Percentiles rank a stretch among this genome's conserved stretches.
These are phyloP conservation scores for Helianthus tuberosus DNA, from an alignment of 129 eudicot genomes.

Conservation along the genomic window DNA sequence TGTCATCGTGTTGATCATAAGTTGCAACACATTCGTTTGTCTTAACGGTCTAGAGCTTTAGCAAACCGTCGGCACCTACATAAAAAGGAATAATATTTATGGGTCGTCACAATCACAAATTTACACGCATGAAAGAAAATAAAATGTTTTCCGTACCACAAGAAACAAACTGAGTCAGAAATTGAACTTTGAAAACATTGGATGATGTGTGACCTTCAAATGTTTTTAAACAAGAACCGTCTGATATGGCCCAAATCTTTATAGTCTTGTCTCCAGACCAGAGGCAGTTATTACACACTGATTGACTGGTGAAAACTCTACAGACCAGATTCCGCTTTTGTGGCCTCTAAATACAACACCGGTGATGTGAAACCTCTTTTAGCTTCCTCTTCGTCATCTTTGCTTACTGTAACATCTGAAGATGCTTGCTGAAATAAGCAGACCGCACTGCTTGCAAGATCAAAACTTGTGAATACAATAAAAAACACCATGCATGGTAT, in stretches of 20 bases:
- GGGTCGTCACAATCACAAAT: neutral
- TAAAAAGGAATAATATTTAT: slow-evolving; percentile 14
- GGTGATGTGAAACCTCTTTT: slow-evolving; percentile 84
- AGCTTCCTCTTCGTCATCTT: slow-evolving; percentile 52
- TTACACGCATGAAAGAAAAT: neutral
- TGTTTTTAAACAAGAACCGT: slow-evolving; percentile 89
- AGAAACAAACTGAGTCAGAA: slow-evolving; percentile 82
- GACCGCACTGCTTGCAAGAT: slow-evolving; percentile 47
- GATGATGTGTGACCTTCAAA: slow-evolving; percentile 98
- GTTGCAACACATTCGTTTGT: too few species aligned
- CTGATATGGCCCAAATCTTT: slow-evolving; percentile 88
- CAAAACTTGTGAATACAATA: neutral
- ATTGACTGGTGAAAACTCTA: slow-evolving; percentile 94
- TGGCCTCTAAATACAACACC: slow-evolving; percentile 77
- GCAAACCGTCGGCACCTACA: slow-evolving; percentile 88
- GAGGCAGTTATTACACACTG: slow-evolving; percentile 89
- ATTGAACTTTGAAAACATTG: slow-evolving; percentile 80
- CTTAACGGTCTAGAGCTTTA: slow-evolving; percentile 96
- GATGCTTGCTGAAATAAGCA: slow-evolving; percentile 84
- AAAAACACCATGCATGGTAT: neutral
- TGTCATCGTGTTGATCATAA: too few species aligned
- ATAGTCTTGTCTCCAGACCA: slow-evolving; percentile 94
- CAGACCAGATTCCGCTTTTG: slow-evolving; percentile 97
- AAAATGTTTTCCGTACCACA: slow-evolving; percentile 52
- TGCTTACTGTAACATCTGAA: slow-evolving; percentile 71